These are phyloP conservation scores for Vitis hybrid DNA, from an alignment of 177 flowering plant species.

Conservation along the genomic window DNA sequence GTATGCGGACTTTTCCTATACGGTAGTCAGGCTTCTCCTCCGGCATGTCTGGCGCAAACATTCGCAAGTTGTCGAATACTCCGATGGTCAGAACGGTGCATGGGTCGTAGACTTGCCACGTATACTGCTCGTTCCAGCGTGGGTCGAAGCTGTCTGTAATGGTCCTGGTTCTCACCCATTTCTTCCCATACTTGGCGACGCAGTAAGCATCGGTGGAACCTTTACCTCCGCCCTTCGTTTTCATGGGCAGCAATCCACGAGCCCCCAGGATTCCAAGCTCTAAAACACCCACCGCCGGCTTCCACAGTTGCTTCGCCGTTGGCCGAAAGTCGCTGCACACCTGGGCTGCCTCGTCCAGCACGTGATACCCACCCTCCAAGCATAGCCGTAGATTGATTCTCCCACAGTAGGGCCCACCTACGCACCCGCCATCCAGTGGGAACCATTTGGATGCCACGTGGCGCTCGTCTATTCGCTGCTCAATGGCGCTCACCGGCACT, in stretches of 20 bases:
- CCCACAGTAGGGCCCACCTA: conserved; percentile 48
- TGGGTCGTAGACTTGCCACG: conserved; percentile 97
- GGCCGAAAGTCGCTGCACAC: conserved; percentile 91
- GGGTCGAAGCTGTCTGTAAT: conserved; percentile 86
- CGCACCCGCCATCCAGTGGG: conserved; percentile 41
- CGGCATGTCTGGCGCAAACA: conserved; percentile 48
- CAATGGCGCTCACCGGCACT: conserved; percentile 56
- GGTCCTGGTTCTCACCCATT: conserved; percentile 93
- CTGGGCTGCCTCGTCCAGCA: conserved; percentile 95
- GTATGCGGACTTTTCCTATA: conserved; percentile 81
- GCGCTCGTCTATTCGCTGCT: conserved; percentile 81
- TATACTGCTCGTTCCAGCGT: conserved; percentile 99
- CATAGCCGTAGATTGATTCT: conserved; percentile 65
- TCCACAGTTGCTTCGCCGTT: conserved; percentile 95
- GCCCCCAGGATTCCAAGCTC: conserved; percentile 96
- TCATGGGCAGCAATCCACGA: conserved; percentile 86
- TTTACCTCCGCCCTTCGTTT: conserved; percentile 60
- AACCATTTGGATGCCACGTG: conserved; percentile 70
- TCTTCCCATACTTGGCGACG: conserved; percentile 96
- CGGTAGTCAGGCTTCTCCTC: conserved; percentile 66
- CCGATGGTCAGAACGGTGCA: conserved; percentile 89
- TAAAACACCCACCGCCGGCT: conserved; percentile 75
- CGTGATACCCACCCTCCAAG: conserved; percentile 96
- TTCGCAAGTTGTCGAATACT: conserved; percentile 92
- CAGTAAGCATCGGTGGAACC: conserved; percentile 97